phyloP scores from a whole-genome alignment of 345 rosid species.

The Heritiera littoralis region DNA sequence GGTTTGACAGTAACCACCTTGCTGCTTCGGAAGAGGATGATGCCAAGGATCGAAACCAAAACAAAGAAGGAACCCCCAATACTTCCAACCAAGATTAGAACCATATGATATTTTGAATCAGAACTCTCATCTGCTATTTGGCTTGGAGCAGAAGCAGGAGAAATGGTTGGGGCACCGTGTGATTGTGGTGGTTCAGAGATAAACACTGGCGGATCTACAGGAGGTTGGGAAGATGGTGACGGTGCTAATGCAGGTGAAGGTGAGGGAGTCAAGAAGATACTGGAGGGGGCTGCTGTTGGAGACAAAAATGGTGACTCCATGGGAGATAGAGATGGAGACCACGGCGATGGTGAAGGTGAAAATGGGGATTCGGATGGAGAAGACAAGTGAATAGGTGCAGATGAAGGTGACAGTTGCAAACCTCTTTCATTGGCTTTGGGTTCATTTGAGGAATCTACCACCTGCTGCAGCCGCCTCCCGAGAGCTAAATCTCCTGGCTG shows the following conservation, averaged over 20 bases:
- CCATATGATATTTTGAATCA: conserved; percentile 32
- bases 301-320: conserved; percentile 33
- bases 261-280: conserved; percentile 34
- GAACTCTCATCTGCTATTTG: conserved; percentile 19
- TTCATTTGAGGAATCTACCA: conserved; percentile 21
- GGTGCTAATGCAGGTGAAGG: conserved; percentile 39
- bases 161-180: conserved; percentile 14
- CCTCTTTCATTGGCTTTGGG: conserved; percentile 10
- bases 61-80: conserved; percentile 47
- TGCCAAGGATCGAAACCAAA: conserved; percentile 38
- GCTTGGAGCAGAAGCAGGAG: conserved; percentile 41
- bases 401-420: conserved; percentile 22
- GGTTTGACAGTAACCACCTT: conserved; percentile 83
- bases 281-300: conserved; percentile 35
- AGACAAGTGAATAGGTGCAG: conserved; percentile 13
- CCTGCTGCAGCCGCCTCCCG: conserved; percentile 47
- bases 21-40: conserved; percentile 48
- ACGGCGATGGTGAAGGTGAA: conserved; percentile 31
- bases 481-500: conserved; percentile 31
- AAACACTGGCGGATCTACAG: conserved; percentile 23
- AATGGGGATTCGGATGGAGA: conserved; percentile 34
- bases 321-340: conserved; percentile 38
- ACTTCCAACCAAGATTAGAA: conserved; percentile 37
- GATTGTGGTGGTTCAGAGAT: conserved; percentile 30
- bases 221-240: conserved; percentile 27